Base-by-base conservation (phyloP, 2,329 filamentous ascomycete genomes). In the Sarocladiaceae sp. region DNA sequence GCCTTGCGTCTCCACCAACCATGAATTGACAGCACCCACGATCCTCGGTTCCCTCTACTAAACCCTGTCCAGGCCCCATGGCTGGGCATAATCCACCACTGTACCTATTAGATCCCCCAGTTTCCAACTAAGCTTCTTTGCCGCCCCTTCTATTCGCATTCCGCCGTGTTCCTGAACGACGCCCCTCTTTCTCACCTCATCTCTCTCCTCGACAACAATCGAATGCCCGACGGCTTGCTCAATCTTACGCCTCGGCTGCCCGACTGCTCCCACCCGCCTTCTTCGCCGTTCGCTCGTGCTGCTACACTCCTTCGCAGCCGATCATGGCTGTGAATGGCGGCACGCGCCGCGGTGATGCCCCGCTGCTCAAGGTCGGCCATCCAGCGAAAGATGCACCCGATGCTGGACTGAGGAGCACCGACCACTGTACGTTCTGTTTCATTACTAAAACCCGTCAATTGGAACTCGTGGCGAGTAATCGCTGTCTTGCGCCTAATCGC, bases 331-430 rank as follows among this genome's bases (percentile, higher is more conserved):
- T 37, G 47, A 50, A 50, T 33, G 47, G 59, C 62, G 61, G 59
- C 59, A 55, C 58, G 60, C 62, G 60, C 61, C 59, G 57, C 57
- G 62, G 66, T 62, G 62, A 66, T 62, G 62, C 63, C 60, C 66
- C 62, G 61, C 64, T 59, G 54, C 59, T 48, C 52, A 22, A 53
- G 44, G 50, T 39, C 25, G 29, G n/a, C 18, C 35, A 25, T 12
- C 29, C 17, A 15, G 28, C 55, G 49, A 49, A 60, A 49, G 59
- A 65, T 36, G 59, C 62, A 23, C 66, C 68, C 4, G 87, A 92
- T 67, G 92, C 92, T 51, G 92, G 92, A 48, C 73, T 96, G 66
- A 83, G 82, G 67, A 90, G 87, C 66, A 73, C 91, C 53, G 83
- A 95, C 72, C 88, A 92, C 67, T 92, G 88, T 86, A 75, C 56